Evolutionary conservation across 352 stramenopile genomes (phyloP).

Genomic region (Phytophthora pluvialis): DNA sequence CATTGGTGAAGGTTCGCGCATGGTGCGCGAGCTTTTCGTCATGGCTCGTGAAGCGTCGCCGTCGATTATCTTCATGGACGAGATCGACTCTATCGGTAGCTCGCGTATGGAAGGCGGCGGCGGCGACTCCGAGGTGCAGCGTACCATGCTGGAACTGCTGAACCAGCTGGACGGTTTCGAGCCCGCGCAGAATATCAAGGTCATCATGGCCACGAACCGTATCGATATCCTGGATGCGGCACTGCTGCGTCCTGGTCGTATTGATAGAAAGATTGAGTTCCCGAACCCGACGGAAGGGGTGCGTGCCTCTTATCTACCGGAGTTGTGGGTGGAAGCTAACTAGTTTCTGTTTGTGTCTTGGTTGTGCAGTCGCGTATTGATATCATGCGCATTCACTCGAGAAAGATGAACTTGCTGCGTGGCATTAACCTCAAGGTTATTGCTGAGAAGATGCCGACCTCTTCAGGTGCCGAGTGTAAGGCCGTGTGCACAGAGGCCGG

Average conservation of each 20-base stretch:
- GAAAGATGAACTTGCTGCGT: slow-evolving; percentile 99
- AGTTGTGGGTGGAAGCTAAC: slow-evolving; percentile 8
- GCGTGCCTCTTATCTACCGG: slow-evolving; percentile 3
- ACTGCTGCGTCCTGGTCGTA: slow-evolving; percentile 96
- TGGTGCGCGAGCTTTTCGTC: slow-evolving; percentile 99
- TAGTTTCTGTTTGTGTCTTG: slow-evolving; percentile 9
- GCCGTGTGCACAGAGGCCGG: slow-evolving; percentile 99
- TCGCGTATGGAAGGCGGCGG: slow-evolving; percentile 92
- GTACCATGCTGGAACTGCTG: slow-evolving; percentile 99
- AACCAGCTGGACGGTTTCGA: slow-evolving; percentile 99
- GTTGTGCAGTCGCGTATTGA: slow-evolving; percentile 89
- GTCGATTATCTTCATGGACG: slow-evolving; percentile 99
- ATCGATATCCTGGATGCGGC: slow-evolving; percentile 99
- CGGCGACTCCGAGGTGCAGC: slow-evolving; percentile 99
- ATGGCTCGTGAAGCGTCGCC: slow-evolving; percentile 98
- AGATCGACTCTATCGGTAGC: slow-evolving; percentile 99
- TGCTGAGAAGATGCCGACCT: slow-evolving; percentile 98
- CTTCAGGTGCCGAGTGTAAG: slow-evolving; percentile 99
- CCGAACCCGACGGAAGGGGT: slow-evolving; percentile 97
- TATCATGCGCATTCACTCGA: slow-evolving; percentile 99
- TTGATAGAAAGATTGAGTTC: slow-evolving; percentile 99
- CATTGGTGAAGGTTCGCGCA: slow-evolving; percentile 98
- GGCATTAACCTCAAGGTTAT: slow-evolving; percentile 99
- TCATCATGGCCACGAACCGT: slow-evolving; percentile 99
- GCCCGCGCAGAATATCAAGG: slow-evolving; percentile 98